phyloP scores from a whole-genome alignment of 306 rosid genomes.

The Alnus rubra region DNA sequence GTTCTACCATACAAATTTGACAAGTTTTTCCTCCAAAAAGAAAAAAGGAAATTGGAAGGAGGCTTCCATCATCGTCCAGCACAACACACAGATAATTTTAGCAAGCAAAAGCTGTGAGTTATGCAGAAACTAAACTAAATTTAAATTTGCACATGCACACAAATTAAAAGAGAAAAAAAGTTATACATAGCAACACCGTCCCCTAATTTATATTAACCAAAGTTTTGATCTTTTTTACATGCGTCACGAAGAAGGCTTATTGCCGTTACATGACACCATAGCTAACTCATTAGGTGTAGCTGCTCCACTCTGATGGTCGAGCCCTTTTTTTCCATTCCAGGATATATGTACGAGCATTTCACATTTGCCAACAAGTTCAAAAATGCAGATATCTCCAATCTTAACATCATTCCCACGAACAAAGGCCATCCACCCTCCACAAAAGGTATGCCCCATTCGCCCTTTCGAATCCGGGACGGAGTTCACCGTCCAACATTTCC shows the following conservation, averaged over 20 bases:
- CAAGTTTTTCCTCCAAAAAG: background rate
- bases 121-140: background rate
- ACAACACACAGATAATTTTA: background rate
- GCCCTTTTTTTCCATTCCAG: slow-evolving; percentile 62
- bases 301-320: slow-evolving; percentile 46
- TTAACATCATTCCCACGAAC: slow-evolving; percentile 81
- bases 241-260: slow-evolving; percentile 34
- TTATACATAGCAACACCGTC: slow-evolving; percentile 18
- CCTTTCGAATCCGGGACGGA: slow-evolving; percentile 87
- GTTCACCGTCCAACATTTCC: slow-evolving; percentile 84
- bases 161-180: background rate
- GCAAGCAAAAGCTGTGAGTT: background rate
- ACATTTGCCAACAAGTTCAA: slow-evolving; percentile 66
- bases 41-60: background rate
- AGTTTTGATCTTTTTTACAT: slow-evolving; percentile 25
- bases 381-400: slow-evolving; percentile 80
- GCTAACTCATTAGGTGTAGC: slow-evolving; percentile 42
- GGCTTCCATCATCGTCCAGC: background rate
- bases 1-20: background rate
- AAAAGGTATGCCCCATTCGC: slow-evolving; percentile 74
- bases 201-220: slow-evolving; percentile 23
- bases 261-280: slow-evolving; percentile 40
- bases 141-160: background rate
- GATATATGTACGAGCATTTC: slow-evolving; percentile 79
- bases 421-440: slow-evolving; percentile 97